Evolutionary conservation across 805 yeast genomes (phyloP).

Genomic region (Metschnikowia arizonensis): DNA sequence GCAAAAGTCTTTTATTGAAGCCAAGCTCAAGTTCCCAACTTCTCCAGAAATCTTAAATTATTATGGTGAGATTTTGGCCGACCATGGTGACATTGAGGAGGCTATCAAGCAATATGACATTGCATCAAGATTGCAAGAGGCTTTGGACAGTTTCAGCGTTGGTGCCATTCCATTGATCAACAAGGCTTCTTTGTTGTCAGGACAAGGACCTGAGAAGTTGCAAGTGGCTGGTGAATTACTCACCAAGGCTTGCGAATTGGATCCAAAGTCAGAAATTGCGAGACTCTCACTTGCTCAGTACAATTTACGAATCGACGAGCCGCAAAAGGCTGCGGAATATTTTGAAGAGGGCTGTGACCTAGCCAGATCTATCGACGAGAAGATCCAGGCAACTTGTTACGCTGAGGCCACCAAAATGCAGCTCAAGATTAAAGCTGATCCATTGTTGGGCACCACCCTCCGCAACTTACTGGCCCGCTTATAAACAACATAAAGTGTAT

Average conservation of each 20-base stretch:
- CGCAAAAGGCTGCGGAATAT: slow-evolving; percentile 73
- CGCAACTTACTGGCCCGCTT: slow-evolving; percentile 4
- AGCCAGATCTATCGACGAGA: slow-evolving; percentile 82
- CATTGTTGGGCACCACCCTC: slow-evolving; percentile 42
- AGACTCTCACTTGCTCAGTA: slow-evolving; percentile 88
- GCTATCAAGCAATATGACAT: slow-evolving; percentile 83
- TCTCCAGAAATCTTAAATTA: slow-evolving; percentile 92
- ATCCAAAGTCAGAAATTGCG: slow-evolving; percentile 87
- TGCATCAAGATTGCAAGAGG: slow-evolving; percentile 78
- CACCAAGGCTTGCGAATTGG: slow-evolving; percentile 71
- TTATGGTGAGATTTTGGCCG: slow-evolving; percentile 90
- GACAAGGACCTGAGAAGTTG: slow-evolving; percentile 45
- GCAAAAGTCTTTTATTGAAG: slow-evolving; percentile 62
- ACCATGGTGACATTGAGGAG: slow-evolving; percentile 63
- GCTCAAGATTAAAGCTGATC: slow-evolving; percentile 68
- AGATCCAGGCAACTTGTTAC: slow-evolving; percentile 83
- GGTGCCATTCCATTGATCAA: slow-evolving; percentile 89
- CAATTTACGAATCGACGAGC: slow-evolving; percentile 75
- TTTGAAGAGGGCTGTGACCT: slow-evolving; percentile 80
- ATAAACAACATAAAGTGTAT: not conserved
- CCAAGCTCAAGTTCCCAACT: slow-evolving; percentile 73
- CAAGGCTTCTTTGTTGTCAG: slow-evolving; percentile 71
- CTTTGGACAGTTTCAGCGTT: slow-evolving; percentile 62
- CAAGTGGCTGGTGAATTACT: slow-evolving; percentile 62
- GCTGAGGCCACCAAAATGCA: slow-evolving; percentile 94